These are phyloP conservation scores for Cytospora chrysosperma DNA, from an alignment of 2,329 filamentous ascomycete species.

Conservation along the genomic window DNA sequence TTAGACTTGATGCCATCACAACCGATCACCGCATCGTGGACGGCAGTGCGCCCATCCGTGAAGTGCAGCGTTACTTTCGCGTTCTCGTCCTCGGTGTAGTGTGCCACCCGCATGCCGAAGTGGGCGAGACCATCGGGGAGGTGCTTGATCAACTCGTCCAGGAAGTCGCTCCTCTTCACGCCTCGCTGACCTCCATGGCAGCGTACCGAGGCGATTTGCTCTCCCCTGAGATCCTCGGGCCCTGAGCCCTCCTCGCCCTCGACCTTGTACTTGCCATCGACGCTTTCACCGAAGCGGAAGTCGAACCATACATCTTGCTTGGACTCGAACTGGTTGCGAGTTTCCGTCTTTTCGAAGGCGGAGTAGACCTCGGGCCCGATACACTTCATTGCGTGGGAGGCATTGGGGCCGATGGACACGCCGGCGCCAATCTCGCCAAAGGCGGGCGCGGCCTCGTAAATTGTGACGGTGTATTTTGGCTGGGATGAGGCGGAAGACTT, in stretches of 20 bases:
- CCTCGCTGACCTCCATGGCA: conserved; percentile 27
- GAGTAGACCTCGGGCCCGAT: conserved; percentile 28
- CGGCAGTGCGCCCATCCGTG: conserved; percentile 23
- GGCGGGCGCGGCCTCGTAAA: conserved; percentile 55
- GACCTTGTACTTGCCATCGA: conserved; percentile 22
- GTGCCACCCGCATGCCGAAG: conserved; percentile 23
- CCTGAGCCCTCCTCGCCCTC: conserved; percentile 13
- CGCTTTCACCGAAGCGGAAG: conserved; percentile 28
- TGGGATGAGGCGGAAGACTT: conserved; percentile 25
- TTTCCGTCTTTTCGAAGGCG: conserved; percentile 32
- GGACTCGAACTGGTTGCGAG: conserved; percentile 28
- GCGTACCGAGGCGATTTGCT: conserved; percentile 21
- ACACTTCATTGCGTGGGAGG: conserved; percentile 31
- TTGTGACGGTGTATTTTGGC: conserved; percentile 29
- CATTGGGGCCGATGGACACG: conserved; percentile 54
- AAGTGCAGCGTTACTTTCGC: conserved; percentile 13
- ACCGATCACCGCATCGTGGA: conserved; percentile 28
- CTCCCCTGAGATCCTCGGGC: conserved; percentile 17
- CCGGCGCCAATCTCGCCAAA: conserved; percentile 61
- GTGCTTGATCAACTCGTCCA: conserved; percentile 27
- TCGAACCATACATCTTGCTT: conserved; percentile 32
- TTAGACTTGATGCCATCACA: conserved; percentile 30
- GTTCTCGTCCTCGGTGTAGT: conserved; percentile 12
- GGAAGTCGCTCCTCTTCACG: conserved; percentile 30
- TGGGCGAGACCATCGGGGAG: conserved; percentile 22